Evolutionary conservation across 225 moss, liverwort and hornwort species (phyloP), one percentile per base, ranked within the genome.

Genomic region (Sphagnum tenellum): DNA sequence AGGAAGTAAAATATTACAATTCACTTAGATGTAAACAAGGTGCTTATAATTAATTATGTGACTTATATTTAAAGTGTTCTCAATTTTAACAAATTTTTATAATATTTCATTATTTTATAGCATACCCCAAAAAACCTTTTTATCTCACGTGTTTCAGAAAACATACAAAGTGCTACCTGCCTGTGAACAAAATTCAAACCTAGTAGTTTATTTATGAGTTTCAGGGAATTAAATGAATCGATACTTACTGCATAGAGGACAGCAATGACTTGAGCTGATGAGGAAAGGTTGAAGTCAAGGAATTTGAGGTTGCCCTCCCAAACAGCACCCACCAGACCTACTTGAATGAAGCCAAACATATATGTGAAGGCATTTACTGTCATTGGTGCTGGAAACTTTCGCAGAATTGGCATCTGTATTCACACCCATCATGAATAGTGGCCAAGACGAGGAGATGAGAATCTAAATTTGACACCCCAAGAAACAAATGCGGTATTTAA

Each of bases 291-390:
- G 13, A 79, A 86, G 45, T 72, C 59, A 9, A 82, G 76, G 11
- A 82, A 82, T 57, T 81, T 76, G 64, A 81, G 79, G 54, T 76
- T 76, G 70, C 78, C 78, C 56, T 66, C 76, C 52, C 72, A 63
- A 5, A 79, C 64, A 11, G 76, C 85, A 58, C 78, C 85, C 4
- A 82, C 65, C 3, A 75, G 4, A 2, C 76, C 82, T 57, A 81
- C 74, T 83, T 83, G 83, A 67, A 83, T 72, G 56, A 83, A 83
- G 46, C 85, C 85, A 7, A 82, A 86, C 55, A 86, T 73, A 70
- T 78, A 78, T 9, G 76, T 79, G 60, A 69, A 69, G 1, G 78
- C 76, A 13, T 78, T 81, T 74, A 81, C 72, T 45, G 75, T 70
- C 3, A 81, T 73, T 57, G 79, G 78, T 8, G 72, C 85, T 49